phyloP scores from a whole-genome alignment of 1,284 basidiomycete species.

The Naganishia liquefaciens region DNA sequence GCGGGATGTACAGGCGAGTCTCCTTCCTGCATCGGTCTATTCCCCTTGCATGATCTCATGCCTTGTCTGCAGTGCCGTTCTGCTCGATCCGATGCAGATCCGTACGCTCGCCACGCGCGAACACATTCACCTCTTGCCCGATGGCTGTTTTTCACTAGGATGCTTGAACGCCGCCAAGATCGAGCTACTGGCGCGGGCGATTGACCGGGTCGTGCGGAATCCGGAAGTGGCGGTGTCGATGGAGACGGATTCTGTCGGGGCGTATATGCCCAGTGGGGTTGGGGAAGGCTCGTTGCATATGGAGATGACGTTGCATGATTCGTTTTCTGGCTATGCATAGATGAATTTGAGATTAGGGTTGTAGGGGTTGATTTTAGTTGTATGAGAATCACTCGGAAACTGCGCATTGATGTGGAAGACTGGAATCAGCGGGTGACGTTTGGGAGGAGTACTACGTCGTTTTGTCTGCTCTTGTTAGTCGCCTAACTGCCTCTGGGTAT shows the following conservation, averaged over 20 bases:
- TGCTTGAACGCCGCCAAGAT: constrained; percentile 50
- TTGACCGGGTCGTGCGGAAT: constrained; percentile 50
- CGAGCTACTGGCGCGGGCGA: constrained; percentile 45
- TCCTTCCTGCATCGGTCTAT: not conserved
- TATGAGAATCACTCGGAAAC: no score
- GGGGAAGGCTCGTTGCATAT: constrained; percentile 21
- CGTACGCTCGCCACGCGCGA: constrained; percentile 45
- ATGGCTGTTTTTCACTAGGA: constrained; percentile 50
- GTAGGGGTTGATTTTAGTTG: not conserved
- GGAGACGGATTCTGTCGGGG: constrained; percentile 3
- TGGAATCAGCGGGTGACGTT: no score
- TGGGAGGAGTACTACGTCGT: no score
- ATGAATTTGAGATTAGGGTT: not conserved
- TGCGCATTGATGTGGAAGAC: no score
- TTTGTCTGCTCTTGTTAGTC: no score
- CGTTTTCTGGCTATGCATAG: constrained; percentile 13
- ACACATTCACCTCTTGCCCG: constrained; percentile 49
- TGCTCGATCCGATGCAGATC: constrained; percentile 43
- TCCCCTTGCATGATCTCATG: not conserved
- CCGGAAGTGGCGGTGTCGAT: not conserved
- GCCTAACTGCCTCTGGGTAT: no score
- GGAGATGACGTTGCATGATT: constrained; percentile 28
- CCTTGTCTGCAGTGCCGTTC: constrained; percentile 40
- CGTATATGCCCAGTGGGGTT: constrained; percentile 7
- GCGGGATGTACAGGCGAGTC: constrained; percentile 51